Evolutionary conservation across 208 protist species (phyloP).

Genomic region (Tritrichomonas musculus): DNA sequence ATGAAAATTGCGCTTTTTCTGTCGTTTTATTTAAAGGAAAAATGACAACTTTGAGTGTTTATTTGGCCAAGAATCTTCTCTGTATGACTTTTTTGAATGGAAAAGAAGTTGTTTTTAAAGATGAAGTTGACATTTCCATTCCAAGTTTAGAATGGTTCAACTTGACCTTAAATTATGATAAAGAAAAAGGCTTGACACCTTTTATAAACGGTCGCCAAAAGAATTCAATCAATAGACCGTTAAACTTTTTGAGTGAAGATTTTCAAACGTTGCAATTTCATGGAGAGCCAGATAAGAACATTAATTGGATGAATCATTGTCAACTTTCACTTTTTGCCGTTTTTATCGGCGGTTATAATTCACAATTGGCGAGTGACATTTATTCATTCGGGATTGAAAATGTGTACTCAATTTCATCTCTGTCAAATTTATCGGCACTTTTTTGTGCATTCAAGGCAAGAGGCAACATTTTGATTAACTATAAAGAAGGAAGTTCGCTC

Average conservation of each 20-base stretch:
- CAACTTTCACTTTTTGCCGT: neutral
- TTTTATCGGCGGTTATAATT: neutral
- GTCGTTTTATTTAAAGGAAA: neutral
- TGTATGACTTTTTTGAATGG: neutral
- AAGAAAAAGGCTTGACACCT: neutral
- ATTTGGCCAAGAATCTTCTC: neutral
- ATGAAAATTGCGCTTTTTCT: neutral
- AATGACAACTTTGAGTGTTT: neutral
- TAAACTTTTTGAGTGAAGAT: neutral
- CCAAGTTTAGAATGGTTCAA: neutral
- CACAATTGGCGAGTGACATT: neutral
- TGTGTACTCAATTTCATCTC: neutral
- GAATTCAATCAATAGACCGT: neutral
- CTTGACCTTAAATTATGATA: neutral
- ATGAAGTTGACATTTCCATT: neutral
- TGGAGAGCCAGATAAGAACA: neutral
- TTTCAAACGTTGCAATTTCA: neutral
- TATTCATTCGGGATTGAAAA: neutral
- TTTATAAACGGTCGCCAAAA: neutral
- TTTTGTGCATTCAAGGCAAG: neutral
- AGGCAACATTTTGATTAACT: neutral
- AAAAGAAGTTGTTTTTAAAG: neutral
- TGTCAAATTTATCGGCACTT: neutral
- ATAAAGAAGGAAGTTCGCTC: neutral
- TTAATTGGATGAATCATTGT: neutral